These are phyloP conservation scores for Pelargonium fulgidum DNA, from an alignment of 441 rosid species.

Conservation along the genomic window DNA sequence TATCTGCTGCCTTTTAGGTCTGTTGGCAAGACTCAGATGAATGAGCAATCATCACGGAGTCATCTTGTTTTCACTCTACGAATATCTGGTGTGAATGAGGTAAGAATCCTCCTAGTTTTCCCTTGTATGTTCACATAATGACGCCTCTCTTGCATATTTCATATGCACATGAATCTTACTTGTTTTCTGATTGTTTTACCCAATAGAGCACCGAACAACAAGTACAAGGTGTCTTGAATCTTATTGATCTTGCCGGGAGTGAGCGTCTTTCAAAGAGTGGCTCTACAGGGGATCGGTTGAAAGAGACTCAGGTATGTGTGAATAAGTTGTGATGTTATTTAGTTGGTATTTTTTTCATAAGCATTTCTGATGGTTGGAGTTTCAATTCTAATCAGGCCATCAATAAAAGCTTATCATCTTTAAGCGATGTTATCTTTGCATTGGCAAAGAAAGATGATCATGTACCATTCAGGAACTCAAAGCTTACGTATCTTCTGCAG, in stretches of 20 bases:
- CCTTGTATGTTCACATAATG: not conserved
- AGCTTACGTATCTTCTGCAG: conserved; percentile 6
- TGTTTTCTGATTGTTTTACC: not conserved
- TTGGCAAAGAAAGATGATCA: conserved; percentile 29
- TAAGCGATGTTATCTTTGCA: conserved; percentile 26
- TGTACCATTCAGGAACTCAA: conserved; percentile 19
- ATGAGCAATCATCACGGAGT: conserved; percentile 29
- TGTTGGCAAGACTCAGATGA: conserved; percentile 13
- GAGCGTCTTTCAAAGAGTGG: conserved; percentile 27
- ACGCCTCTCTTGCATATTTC: not conserved
- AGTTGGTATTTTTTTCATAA: not conserved
- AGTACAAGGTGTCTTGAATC: conserved; percentile 27
- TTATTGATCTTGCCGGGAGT: conserved; percentile 28
- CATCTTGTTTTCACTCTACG: conserved; percentile 25
- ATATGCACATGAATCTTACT: not conserved
- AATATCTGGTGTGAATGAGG: conserved; percentile 27
- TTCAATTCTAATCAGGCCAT: conserved; percentile 19
- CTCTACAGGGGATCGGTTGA: conserved; percentile 27
- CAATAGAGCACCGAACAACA: conserved; percentile 10
- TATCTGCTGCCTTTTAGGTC: conserved; percentile 8
- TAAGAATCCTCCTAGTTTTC: not conserved
- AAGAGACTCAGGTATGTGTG: conserved; percentile 24
- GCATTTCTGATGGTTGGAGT: not conserved
- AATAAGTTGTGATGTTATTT: not conserved
- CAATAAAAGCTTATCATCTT: conserved; percentile 10